Evolutionary conservation across 768 basidiomycete genomes (phyloP), one percentile per base, ranked within the genome.

Genomic region (Trametes maxima): DNA sequence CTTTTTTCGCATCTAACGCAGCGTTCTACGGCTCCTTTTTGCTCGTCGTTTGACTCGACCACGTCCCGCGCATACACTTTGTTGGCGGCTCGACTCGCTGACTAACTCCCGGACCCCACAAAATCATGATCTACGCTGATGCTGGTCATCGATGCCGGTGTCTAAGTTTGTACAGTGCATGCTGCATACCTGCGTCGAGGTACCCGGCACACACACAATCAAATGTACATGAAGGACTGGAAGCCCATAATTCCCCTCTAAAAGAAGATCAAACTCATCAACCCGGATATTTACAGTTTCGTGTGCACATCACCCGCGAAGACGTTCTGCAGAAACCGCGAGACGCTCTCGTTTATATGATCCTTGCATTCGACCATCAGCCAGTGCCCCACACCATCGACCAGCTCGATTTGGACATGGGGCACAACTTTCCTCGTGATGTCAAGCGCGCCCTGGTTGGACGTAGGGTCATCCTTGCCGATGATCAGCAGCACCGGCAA

Each of bases 351-450:
- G 0, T 82, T 83, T 35, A 90, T 77, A 24, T 77, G 77, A 45
- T 87, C 81, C 37, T 79, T 78, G 22, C 82, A 82, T 66, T 90
- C 83, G 1, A 86, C 59, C 84, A 89, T 80, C 1, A 91, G 48
- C 88, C 89, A 92, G 68, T 90, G 89, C 1, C 87, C 87, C 24
- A 70, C 74, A 11, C 78, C 83, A 50, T 86, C 79, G 11, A 90
- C 59, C 11, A 78, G 77, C 25, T 87, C 72, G 50, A 82, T 78
- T 60, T 83, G 79, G 22, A 87, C 72, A 24, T 74, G 73, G 5
- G 79, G 67, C 39, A 89, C 78, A 59, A 85, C 83, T 58, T 82
- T 83, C 39, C 72, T 75, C 12, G 80, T 73, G 24, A 80, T 80
- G 28, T 68, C 65, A 25, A 87, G 76, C 5, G 77, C 71, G 33